phyloP scores from a whole-genome alignment of 1,284 basidiomycete genomes.

The Moniliella sp. region DNA sequence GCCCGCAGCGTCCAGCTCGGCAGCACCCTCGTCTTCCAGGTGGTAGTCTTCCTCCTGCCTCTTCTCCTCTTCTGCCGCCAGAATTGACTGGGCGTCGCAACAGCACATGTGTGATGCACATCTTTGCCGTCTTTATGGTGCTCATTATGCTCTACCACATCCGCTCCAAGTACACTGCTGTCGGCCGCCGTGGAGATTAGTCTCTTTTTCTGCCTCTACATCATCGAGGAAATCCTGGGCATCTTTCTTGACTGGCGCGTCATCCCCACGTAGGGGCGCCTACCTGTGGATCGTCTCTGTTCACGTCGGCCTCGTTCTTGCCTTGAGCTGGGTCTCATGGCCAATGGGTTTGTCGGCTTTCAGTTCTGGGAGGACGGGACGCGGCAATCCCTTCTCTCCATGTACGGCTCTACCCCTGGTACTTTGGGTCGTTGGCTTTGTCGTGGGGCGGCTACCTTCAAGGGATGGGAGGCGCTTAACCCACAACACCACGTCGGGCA shows the following conservation, averaged over 20 bases:
- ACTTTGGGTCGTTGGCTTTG: constrained; percentile 70
- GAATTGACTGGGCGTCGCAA: no score
- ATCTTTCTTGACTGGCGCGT: constrained; percentile 94
- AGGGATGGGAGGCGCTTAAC: constrained; percentile 58
- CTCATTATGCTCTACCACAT: constrained; percentile 96
- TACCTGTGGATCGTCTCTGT: constrained; percentile 69
- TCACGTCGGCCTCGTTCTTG: constrained; percentile 65
- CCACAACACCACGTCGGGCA: constrained; percentile 43
- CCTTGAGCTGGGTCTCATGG: constrained; percentile 58
- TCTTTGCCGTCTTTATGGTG: constrained; percentile 90
- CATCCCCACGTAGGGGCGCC: constrained; percentile 65
- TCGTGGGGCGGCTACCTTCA: constrained; percentile 80
- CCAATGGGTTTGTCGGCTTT: constrained; percentile 96
- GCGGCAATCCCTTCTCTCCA: constrained; percentile 55
- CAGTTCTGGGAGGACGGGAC: constrained; percentile 97
- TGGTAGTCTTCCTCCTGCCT: no score
- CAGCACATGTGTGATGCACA: constrained; percentile 86
- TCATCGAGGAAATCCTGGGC: constrained; percentile 67
- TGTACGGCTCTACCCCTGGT: constrained; percentile 60
- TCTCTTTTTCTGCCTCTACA: constrained; percentile 91
- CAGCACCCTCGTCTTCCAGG: constrained; percentile 79
- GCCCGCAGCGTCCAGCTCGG: constrained; percentile 85
- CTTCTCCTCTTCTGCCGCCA: no score
- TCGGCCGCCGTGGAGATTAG: constrained; percentile 93
- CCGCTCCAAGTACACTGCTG: constrained; percentile 90